Base-by-base conservation (phyloP, 495 filamentous ascomycete genomes). In the Aspergillus homomorphus region DNA sequence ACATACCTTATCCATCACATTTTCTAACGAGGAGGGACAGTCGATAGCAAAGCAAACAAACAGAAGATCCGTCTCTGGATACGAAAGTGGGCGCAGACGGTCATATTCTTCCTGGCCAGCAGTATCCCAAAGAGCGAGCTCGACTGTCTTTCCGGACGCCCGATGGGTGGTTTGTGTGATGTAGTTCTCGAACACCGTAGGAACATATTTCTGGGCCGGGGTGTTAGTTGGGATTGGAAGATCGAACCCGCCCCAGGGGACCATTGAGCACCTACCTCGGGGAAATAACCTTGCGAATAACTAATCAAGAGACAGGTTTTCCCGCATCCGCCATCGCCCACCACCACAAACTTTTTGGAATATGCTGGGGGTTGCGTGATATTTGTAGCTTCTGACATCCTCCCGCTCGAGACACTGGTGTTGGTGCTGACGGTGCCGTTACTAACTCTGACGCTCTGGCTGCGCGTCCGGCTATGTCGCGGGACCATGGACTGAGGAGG, bases 1-100 rank as follows among this genome's bases (percentile, higher is more conserved):
- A 67, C 80, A 56, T 72, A 96, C 94, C 87, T 98, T 98, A 77
- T 98, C 94, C 79, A 98, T 88, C 54, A 98, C 94, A 68, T 98
- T 98, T 64, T 98, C 94, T 48, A 98, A 77, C 9, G 94, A 98
- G 68, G 96, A 96, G 18, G 94, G 94, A 72, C 95, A 98, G 77
- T 98, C 94, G 61, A 98, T 95, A 57, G 95, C 95, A 77, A 98
- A 98, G 80, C 94, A 98, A 63, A 98, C 94, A 72, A 98, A 97
- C 43, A 98, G 82, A 16, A 98, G 84, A 70, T 98, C 95, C 20
- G 94, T 98, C 73, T 98, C 94, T 2, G 94, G 94, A 72, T 98
- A 98, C 28, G 93, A 97, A 26, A 98, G 84, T 30, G 94, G 94
- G 58, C 94, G 87, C 60, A 98, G 78, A 62, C 94, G 88, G 72